Percentiles rank a stretch among this genome's conserved stretches.
Evolutionary conservation across 2,329 filamentous ascomycete species (phyloP).

Genomic region (Pseudocercospora vitis): DNA sequence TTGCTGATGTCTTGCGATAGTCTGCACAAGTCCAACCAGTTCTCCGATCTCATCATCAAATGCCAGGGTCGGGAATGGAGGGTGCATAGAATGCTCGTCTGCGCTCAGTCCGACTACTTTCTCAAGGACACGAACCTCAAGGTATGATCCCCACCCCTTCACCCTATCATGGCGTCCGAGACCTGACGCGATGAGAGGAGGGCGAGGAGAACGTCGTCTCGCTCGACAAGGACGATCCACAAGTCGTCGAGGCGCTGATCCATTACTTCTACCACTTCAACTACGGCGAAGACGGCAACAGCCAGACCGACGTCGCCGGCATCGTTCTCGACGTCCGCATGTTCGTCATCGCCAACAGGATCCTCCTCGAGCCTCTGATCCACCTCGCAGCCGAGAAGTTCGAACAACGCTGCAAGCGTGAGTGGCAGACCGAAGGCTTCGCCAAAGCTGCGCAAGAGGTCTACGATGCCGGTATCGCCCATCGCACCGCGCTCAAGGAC

Average conservation of each 20-base stretch:
- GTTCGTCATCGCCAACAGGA: constrained; percentile 41
- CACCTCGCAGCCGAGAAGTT: constrained; percentile 37
- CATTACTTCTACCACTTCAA: constrained; percentile 6
- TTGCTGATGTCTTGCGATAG: no score
- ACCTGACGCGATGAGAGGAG: no score
- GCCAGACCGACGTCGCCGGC: neutral
- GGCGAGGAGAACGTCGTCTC: neutral
- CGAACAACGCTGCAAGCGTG: neutral
- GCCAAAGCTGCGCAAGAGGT: constrained; percentile 6
- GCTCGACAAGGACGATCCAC: constrained; percentile 8
- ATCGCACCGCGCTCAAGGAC: neutral
- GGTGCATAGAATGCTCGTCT: constrained; percentile 28
- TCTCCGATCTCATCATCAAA: constrained; percentile 25
- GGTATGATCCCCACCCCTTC: neutral
- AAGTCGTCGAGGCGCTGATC: constrained; percentile 6
- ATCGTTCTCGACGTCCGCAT: neutral
- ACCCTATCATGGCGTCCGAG: no score
- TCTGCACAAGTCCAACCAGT: no score
- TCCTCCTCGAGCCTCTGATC: constrained; percentile 34
- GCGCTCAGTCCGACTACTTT: constrained; percentile 6
- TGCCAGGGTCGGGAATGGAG: constrained; percentile 20
- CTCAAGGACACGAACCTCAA: neutral
- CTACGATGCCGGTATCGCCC: neutral
- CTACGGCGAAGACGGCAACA: neutral
- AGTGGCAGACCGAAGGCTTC: constrained; percentile 3